A percentile compares a stretch with the other conserved stretches of the same genome.
phyloP scores from a whole-genome alignment of 257 asterid species.

The Mitragyna speciosa region DNA sequence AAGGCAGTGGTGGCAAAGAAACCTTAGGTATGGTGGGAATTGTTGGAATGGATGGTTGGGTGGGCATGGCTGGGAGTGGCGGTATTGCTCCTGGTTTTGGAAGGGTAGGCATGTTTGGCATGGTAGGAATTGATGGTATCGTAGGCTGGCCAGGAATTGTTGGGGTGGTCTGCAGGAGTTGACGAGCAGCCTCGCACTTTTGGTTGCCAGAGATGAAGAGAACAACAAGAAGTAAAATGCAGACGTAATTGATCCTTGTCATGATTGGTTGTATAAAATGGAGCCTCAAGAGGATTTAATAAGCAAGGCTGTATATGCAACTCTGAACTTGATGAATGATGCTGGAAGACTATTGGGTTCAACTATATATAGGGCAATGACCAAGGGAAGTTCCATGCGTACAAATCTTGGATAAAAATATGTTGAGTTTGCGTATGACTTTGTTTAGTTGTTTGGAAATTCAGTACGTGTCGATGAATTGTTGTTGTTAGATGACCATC shows the following conservation, averaged over 20 bases:
- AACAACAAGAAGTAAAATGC: conserved; percentile 24
- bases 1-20: conserved; percentile 30
- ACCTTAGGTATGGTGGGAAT: conserved; percentile 23
- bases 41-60: conserved; percentile 25
- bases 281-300: too few species aligned
- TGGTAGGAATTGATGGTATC: conserved; percentile 26
- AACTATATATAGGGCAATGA: background rate
- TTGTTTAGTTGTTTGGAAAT: conserved; percentile 24
- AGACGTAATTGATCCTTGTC: background rate
- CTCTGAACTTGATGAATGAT: background rate
- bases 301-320: background rate
- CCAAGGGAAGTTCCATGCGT: too few species aligned
- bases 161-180: conserved; percentile 25
- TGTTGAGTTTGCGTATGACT: background rate
- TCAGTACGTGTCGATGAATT: background rate
- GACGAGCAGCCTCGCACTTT: conserved; percentile 25
- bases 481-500: conserved; percentile 14
- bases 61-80: conserved; percentile 28
- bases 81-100: conserved; percentile 17
- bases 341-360: background rate
- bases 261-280: too few species aligned
- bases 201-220: background rate
- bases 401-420: background rate
- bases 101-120: conserved; percentile 25
- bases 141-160: conserved; percentile 24